Evolutionary conservation across 2,329 filamentous ascomycete species (phyloP).

Genomic region (Sclerotiophoma versabilis): DNA sequence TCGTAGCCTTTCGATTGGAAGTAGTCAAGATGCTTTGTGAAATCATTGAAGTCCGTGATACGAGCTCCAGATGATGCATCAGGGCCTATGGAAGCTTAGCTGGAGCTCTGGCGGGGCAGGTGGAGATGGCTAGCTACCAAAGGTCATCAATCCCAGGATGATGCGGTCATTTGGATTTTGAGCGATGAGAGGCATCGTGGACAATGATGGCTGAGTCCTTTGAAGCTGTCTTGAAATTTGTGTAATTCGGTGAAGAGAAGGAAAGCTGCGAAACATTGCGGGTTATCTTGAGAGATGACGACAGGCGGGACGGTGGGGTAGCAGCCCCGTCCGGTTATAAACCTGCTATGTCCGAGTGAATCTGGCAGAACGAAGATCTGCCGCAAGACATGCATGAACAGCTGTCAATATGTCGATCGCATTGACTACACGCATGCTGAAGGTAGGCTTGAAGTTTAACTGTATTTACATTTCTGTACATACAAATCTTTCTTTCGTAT

Average conservation of each 20-base stretch:
- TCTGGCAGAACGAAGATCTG: too few relatives aligned
- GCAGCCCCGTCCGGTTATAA: conserved; percentile 4
- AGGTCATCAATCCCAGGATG: conserved; percentile 88
- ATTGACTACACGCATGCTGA: neutral
- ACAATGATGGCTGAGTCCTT: neutral
- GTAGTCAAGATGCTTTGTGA: conserved; percentile 74
- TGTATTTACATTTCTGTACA: conserved; percentile 10
- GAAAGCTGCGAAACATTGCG: conserved; percentile 4
- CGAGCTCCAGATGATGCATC: conserved; percentile 69
- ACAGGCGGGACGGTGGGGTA: conserved; percentile 18
- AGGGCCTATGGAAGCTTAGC: conserved; percentile 51
- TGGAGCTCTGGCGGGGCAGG: conserved; percentile 4
- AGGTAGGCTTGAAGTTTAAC: neutral
- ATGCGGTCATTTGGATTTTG: conserved; percentile 66
- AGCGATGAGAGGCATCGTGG: conserved; percentile 38
- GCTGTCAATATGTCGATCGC: neutral
- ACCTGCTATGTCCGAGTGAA: conserved; percentile 11
- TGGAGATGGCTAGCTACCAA: conserved; percentile 54
- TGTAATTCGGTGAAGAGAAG: conserved; percentile 4
- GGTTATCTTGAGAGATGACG: conserved; percentile 13
- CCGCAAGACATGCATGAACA: neutral
- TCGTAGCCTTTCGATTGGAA: conserved; percentile 82
- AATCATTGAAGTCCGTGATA: conserved; percentile 73
- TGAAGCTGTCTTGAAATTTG: conserved; percentile 6
- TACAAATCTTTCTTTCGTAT: conserved; percentile 2